Evolutionary conservation across 768 basidiomycete species (phyloP), one percentile per base, ranked within the genome.

Genomic region (Panaeolus cyanescens): DNA sequence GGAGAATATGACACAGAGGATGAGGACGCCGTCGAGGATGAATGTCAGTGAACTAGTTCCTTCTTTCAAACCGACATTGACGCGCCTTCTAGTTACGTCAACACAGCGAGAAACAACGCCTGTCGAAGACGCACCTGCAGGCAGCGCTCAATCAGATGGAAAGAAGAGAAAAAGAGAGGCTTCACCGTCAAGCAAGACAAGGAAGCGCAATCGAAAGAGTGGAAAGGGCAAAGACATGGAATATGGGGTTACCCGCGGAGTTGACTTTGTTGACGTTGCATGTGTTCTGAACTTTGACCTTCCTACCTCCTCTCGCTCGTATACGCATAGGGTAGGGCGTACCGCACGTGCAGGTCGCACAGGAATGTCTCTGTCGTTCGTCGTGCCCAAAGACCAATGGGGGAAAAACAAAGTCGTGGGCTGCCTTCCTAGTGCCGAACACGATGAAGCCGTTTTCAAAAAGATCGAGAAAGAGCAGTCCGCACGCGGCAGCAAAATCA

Each of bases 221-320:
- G 67, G 75, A 70, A 81, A 84, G 71, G 72, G 72, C 61, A 65
- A 76, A 65, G 90, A 92, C 71, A 87, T 83, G 55, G 93, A 96
- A 71, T 98, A 95, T 66, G 95, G 96, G 33, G 92, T 98, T 54
- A 94, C 94, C 1, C 91, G 97, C 50, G 97, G 97, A 2, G 88
- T 99, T 60, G 97, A 99, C 75, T 99, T 99, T 73, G 84, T 98
- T 63, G 92, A 97, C 65, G 97, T 99, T 59, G 88, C 95, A 9
- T 98, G 96, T 67, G 96, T 99, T 3, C 84, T 99, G 72, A 99
- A 99, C 79, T 99, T 99, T 74, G 97, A 99, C 74, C 83, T 99
- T n/a, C 97, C 97, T 0, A 79, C 86, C 0, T 89, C 94, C 0
- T 83, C 92, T 4, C 89, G 88, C 17, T 85, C 95, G 12, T 99